Base-by-base conservation (phyloP, 371 early-diverging fungal species). In the Mucor irregularis region DNA sequence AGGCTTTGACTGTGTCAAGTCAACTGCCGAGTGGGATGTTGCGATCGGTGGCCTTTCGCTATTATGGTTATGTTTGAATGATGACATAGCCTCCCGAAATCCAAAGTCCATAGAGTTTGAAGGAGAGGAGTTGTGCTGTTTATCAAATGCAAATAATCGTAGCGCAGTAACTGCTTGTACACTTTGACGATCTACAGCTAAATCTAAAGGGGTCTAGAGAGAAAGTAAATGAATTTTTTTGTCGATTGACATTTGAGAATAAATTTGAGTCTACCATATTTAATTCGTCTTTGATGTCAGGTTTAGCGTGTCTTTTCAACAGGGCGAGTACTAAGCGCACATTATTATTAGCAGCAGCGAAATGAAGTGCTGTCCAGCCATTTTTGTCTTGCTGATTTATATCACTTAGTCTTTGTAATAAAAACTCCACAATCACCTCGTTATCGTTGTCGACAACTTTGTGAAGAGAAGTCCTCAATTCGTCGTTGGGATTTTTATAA, bases 301-400 rank as follows among this genome's bases (percentile, higher is more conserved):
- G 78, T 34, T 87, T 83, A 35, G 90, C 90, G 47, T 84, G 82
- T 39, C 82, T 76, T 59, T 82, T 84, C 10, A 93, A 68, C 56
- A 94, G 56, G 0, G 79, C 74, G 39, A 84, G 64, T 5, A 90
- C 85, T 0, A 88, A 69, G 17, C 82, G 71, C 4, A 81, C 77
- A 58, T 89, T 86, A 42, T 87, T 87, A 35, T 73, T 76, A 11
- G 83, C 80, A 40, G 85, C 86, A 0, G 94, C 95, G 62, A 82
- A 82, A 62, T 94, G 95, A 42, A 96, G 61, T 14, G 87, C 80
- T 16, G 91, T 82, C 77, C 87, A 80, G n/a, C 91, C 91, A 4
- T 71, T 61, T 1, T 51, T 72, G 62, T 91, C 90, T 33, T 66
- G 47, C 6, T 70, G 73, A 53, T 91, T 79, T 10, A 89, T 72